A percentile compares a stretch with the other conserved stretches of the same genome.
Conservation (phyloP, 257 asterid genomes). For the Plectranthus barbatus region DNA sequence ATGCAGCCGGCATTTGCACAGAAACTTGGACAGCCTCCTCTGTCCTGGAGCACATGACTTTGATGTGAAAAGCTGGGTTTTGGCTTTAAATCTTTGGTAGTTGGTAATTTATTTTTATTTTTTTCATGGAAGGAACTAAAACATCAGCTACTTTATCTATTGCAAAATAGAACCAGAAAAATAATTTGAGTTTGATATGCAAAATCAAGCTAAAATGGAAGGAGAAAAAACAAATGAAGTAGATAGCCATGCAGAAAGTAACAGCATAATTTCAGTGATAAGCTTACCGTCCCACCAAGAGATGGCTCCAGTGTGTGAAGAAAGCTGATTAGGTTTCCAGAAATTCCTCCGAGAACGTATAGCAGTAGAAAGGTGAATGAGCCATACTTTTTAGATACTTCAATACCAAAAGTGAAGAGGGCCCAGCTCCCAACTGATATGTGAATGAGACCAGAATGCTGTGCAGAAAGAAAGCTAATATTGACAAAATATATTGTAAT, state of each 20-base stretch:
- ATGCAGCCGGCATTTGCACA: background rate
- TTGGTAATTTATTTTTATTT: background rate
- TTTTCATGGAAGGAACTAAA: background rate
- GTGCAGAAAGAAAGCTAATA: slow-evolving; percentile 14
- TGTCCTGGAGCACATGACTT: background rate
- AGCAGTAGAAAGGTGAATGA: slow-evolving; percentile 53
- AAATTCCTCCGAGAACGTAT: slow-evolving; percentile 71
- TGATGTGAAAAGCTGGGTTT: background rate
- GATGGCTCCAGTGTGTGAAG: slow-evolving; percentile 75
- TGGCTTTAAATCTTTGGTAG: background rate
- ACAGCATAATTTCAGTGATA: background rate
- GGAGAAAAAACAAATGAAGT: background rate
- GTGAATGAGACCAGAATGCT: slow-evolving; percentile 75
- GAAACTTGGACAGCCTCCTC: background rate
- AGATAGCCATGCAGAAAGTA: background rate
- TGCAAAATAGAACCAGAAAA: background rate
- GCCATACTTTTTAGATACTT: slow-evolving; percentile 55
- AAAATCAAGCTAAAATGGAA: too few relatives aligned
- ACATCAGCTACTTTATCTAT: background rate
- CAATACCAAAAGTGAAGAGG: slow-evolving; percentile 59
- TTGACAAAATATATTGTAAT: background rate
- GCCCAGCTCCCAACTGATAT: slow-evolving; percentile 60
- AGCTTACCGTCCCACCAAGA: slow-evolving; percentile 73
- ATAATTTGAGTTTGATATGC: background rate
- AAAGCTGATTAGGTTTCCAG: slow-evolving; percentile 71